Evolutionary conservation across 2,329 filamentous ascomycete species (phyloP), one percentile per base, ranked within the genome.

Genomic region (Arachnopeziza araneosa): DNA sequence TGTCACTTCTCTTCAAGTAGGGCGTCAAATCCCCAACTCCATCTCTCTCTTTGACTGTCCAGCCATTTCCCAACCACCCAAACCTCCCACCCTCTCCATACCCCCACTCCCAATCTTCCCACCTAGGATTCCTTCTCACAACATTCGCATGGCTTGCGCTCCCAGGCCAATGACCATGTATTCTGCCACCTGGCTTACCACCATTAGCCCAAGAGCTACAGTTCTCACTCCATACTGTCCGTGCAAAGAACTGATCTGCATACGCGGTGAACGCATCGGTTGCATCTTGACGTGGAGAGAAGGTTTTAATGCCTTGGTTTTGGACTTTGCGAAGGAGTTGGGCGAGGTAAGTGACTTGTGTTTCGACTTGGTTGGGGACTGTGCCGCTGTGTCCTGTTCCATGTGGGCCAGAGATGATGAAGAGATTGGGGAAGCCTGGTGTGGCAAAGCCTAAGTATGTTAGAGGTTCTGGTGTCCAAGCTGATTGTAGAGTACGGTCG

Each of bases 161-260:
- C 0, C 87, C 87, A 0, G 88, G 88, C 82, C 87, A 91, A 7
- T 89, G 69, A 0, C 86, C 87, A 63, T 89, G 85, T 24, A 91
- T 84, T 3, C 86, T 76, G 0, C 78, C 81, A 0, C 86, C 87
- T 0, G 86, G 81, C 6, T 75, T 74, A 0, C 84, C 84, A 14
- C 87, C 84, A 61, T 91, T 91, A 61, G 88, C 88, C 88, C 88
- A 91, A 0, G 83, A 87, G 50, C 82, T 84, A 70, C 88, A 91
- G 59, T 83, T 81, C 56, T 87, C 83, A 0, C 79, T 78, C 59
- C 87, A 72, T 1, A 84, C 81, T 0, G 81, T 84, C 23, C 72
- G 78, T 0, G 74, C 71, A 66, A 84, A 84, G 69, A 83, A 85
- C 0, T 79, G 78, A 63, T 84, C 79, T 24, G 76, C 77, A 71